Evolutionary conservation across 2,329 filamentous ascomycete species (phyloP), one percentile per base, ranked within the genome.

Genomic region (Bipolaris sorokiniana): DNA sequence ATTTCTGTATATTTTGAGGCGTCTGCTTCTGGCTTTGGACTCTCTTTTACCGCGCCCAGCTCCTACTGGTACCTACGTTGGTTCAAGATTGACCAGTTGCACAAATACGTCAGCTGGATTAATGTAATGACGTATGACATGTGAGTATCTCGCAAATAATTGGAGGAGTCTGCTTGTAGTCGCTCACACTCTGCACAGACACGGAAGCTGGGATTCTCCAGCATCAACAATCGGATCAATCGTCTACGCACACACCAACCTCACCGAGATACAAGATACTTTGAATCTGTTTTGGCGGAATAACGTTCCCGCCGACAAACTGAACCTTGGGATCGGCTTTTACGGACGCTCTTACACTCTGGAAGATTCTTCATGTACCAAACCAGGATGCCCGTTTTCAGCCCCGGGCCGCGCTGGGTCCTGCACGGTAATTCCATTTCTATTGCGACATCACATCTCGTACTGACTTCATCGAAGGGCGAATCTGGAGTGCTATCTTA

Each of bases 41-140:
- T 36, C 33, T 40, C 47, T 2, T 49, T 67, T n/a, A 69, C 69
- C 0, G 36, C 62, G 0, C 66, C 68, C 0, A 42, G 61, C 3
- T 44, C 18, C 2, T 73, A 59, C 49, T 70, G 68, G 64, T 66
- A 72, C 42, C 48, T 72, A 1, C 48, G 52, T 15, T 10, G 37
- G 7, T 73, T 73, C 48, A 58, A 72, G 31, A 13, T 69, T 16
- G 44, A 62, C 3, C 33, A 15, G 33, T 15, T 36, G 5, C 15
- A 15, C 11, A 36, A 36, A 36, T 48, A 62, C 41, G 63, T 78
- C 6, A 75, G 79, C 56, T 80, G 64, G 61, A 73, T 80, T 65
- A 81, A 81, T 54, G 9, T 82, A 22, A 81, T 82, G 79, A 70
- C 66, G 0, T 81, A 82, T 53, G 78, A 82, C 51, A 44, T 81